These are phyloP conservation scores for Arthrobotrys sphaeroides DNA, from an alignment of 2,329 filamentous ascomycete species.

Conservation along the genomic window DNA sequence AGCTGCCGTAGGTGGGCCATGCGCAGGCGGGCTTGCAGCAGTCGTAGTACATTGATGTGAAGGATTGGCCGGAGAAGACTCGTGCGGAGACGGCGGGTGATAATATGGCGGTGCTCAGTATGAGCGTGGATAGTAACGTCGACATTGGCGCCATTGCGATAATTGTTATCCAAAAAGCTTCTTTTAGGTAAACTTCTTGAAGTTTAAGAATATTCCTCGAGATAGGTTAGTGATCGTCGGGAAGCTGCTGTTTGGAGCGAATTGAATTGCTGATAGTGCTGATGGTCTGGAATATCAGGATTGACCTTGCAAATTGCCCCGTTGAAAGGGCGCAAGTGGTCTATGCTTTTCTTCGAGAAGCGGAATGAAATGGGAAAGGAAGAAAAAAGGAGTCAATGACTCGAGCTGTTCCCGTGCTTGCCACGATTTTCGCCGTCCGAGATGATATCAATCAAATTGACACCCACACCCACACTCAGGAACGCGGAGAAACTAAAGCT, in stretches of 20 bases:
- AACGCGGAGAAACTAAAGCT: slow-evolving; percentile 31
- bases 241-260: not conserved
- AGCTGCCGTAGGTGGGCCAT: slow-evolving; percentile 57
- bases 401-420: slow-evolving; percentile 16
- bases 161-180: too few relatives aligned
- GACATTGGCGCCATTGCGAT: slow-evolving; percentile 5
- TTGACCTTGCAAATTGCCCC: slow-evolving; percentile 21
- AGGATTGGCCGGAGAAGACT: slow-evolving; percentile 37
- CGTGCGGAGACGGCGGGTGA: not conserved
- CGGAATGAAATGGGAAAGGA: not conserved
- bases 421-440: not conserved
- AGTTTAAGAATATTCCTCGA: not conserved
- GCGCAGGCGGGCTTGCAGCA: slow-evolving; percentile 77
- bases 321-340: slow-evolving; percentile 30
- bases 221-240: not conserved
- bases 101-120: slow-evolving; percentile 19
- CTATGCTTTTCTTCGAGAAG: slow-evolving; percentile 11
- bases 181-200: too few relatives aligned
- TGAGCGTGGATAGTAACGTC: slow-evolving; percentile 33
- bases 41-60: slow-evolving; percentile 63
- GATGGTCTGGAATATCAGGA: not conserved
- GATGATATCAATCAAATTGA: slow-evolving; percentile 39
- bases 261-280: not conserved
- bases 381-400: slow-evolving; percentile 5
- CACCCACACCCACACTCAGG: not conserved